Percentiles rank a stretch among this genome's conserved stretches.
Evolutionary conservation across 2,329 filamentous ascomycete species (phyloP).

Genomic region (Phyllosticta citribraziliensis): DNA sequence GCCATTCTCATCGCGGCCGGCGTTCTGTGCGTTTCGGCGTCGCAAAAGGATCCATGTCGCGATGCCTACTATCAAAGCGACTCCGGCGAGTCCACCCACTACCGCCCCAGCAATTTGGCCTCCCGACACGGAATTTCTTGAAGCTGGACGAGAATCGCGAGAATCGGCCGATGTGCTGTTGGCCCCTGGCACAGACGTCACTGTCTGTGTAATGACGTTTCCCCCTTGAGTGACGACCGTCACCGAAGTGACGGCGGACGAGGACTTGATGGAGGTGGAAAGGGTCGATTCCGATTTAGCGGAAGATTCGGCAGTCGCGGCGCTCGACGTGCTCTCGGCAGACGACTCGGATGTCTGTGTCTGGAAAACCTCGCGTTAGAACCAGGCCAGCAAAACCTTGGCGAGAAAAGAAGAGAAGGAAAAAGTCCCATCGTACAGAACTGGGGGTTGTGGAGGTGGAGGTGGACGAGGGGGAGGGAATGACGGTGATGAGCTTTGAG

Average conservation of each 20-base stretch:
- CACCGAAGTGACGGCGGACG: slow-evolving; percentile 25
- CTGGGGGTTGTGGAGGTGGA: background rate
- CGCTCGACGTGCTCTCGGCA: background rate
- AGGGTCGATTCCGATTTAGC: slow-evolving; percentile 9
- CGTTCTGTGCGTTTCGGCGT: slow-evolving; percentile 14
- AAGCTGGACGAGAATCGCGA: slow-evolving; percentile 1
- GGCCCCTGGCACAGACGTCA: slow-evolving; percentile 29
- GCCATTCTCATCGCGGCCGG: slow-evolving; percentile 1
- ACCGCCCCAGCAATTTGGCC: slow-evolving; percentile 40
- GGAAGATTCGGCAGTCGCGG: slow-evolving; percentile 7
- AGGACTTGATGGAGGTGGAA: slow-evolving; percentile 13
- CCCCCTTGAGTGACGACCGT: slow-evolving; percentile 36
- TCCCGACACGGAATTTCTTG: slow-evolving; percentile 20
- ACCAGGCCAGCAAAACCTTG: background rate
- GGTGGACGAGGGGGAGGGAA: background rate
- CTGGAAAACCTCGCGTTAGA: background rate
- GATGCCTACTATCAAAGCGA: slow-evolving; percentile 28
- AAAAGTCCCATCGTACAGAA: background rate
- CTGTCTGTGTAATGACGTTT: slow-evolving; percentile 33
- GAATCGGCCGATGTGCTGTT: background rate
- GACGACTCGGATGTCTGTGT: background rate
- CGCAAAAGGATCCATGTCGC: slow-evolving; percentile 29
- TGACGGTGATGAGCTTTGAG: background rate
- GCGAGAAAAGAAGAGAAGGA: background rate
- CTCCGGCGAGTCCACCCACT: slow-evolving; percentile 30